A percentile compares a stretch with the other conserved stretches of the same genome.
These are phyloP conservation scores for Sphagnum fallax DNA, from an alignment of 228 moss, liverwort and hornwort genomes.

Conservation along the genomic window DNA sequence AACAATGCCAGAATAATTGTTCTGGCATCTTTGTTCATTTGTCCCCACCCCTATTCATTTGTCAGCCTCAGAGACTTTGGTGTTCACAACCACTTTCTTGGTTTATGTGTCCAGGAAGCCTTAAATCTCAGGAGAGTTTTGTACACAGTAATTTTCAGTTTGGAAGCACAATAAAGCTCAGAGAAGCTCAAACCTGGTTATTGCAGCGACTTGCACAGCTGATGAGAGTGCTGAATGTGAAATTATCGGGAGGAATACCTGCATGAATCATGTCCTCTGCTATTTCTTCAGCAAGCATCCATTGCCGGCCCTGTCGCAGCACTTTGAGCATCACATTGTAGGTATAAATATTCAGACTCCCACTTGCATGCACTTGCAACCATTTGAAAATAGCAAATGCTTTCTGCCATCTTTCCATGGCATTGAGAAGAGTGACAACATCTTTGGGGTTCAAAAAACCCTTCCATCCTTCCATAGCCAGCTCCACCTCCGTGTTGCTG, in stretches of 20 bases:
- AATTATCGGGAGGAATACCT: constrained; percentile 49
- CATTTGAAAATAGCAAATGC: constrained; percentile 46
- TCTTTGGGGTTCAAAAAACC: constrained; percentile 29
- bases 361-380: constrained; percentile 33
- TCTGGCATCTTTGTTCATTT: too few relatives aligned
- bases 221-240: constrained; percentile 61
- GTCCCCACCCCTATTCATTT: too few relatives aligned
- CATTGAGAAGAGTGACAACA: constrained; percentile 48
- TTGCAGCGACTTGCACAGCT: constrained; percentile 63
- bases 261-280: constrained; percentile 45
- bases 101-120: too few relatives aligned
- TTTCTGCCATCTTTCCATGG: constrained; percentile 42
- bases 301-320: constrained; percentile 52
- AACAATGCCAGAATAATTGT: too few relatives aligned
- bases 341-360: constrained; percentile 47
- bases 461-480: constrained; percentile 33
- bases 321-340: constrained; percentile 65
- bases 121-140: too few relatives aligned
- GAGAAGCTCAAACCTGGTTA: constrained; percentile 26
- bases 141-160: too few relatives aligned
- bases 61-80: too few relatives aligned
- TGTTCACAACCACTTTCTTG: too few relatives aligned
- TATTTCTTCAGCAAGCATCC: constrained; percentile 37
- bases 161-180: too few relatives aligned
- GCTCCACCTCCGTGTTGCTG: constrained; percentile 35